Evolutionary conservation across 73 alveolate genomes (phyloP), one percentile per base, ranked within the genome.

Genomic region (Uronychia binucleata): DNA sequence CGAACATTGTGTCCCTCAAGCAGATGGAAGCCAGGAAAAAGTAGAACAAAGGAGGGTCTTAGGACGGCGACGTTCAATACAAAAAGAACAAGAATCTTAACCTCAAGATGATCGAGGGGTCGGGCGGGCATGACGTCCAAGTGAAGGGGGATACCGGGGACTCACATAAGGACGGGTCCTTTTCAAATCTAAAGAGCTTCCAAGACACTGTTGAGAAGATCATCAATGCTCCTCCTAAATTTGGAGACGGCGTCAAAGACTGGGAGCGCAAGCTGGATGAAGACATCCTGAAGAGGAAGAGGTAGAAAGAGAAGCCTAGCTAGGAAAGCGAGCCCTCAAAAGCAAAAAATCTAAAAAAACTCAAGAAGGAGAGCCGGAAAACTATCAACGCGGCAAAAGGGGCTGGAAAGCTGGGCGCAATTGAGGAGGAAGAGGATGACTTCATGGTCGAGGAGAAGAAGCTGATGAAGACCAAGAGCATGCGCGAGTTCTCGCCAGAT

Each of bases 1-100:
- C 34, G 1, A 81, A 59, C 28, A 58, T 28, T 14, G 58, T 81
- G 80, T 30, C 81, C 0, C 75, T 81, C 14, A 81, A 81, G 28
- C 75, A 81, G 34, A 28, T 81, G 75, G 88, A 81, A 58, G 81
- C 81, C n/a, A 81, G 59, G 75, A 59, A 67, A 33, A 81, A 81
- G 81, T 46, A 81, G 59, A 19, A 14, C 59, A 27, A 25, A 8
- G 8, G 11, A 27, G 57, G 59, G 5, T 11, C 5, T 46, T 46
- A 46, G 19, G 67, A 46, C 67, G 67, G 67, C 19, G 67, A 46
- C 5, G 67, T 46, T 46, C n/a, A 19, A 46, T 46, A 5, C 19
- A 46, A 46, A 46, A 46, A 46, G 19, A 46, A 46, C 67, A 46
- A 46, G 19, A 46, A 46, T 46, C 5, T 46, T 5, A 46, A 46